Evolutionary conservation across 1,139 yeast genomes (phyloP), one percentile per base, ranked within the genome.

Genomic region (Meyerozyma elateridarum): DNA sequence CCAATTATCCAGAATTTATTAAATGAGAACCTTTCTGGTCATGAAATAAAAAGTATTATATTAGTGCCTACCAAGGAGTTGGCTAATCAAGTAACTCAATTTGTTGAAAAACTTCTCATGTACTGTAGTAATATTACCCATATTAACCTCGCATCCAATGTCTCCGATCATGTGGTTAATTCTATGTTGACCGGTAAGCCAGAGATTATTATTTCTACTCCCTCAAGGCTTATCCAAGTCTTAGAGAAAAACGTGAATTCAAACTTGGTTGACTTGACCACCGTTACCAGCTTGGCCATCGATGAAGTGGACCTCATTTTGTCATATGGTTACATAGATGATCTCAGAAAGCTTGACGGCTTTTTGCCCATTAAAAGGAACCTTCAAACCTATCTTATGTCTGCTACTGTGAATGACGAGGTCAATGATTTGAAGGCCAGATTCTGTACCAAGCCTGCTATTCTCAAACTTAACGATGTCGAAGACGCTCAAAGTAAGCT

Each of bases 281-380:
- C 69, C 19, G 73, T 91, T 34, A 70, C 71, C 38, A 85, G 75
- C 51, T 61, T 91, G 36, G 94, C 88, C 22, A 84, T 93, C 43
- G 99, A 93, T 63, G 99, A 93, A 59, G 97, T 94, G 13, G 99
- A 93, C 62, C 71, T 91, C 48, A 78, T 93, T 29, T 64, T 87
- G 36, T 82, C 95, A 2, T 93, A 85, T 55, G 99, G 98, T 12
- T 87, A 91, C 55, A 75, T 79, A 45, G 95, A 87, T 6, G 98
- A 93, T 58, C 67, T 93, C 42, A 61, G 70, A 35, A 74, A 73
- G 44, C 69, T 91, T 40, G 73, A 82, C 11, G 67, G 69, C 15
- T 73, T 63, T 41, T 61, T 87, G 41, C 91, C 93, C 8, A 68
- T 79, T 34, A 79, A 78, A 52, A 81, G 81, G 46, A 79, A 80